Evolutionary conservation across 495 filamentous ascomycete species (phyloP).

Genomic region (Friedmanniomyces simplex): DNA sequence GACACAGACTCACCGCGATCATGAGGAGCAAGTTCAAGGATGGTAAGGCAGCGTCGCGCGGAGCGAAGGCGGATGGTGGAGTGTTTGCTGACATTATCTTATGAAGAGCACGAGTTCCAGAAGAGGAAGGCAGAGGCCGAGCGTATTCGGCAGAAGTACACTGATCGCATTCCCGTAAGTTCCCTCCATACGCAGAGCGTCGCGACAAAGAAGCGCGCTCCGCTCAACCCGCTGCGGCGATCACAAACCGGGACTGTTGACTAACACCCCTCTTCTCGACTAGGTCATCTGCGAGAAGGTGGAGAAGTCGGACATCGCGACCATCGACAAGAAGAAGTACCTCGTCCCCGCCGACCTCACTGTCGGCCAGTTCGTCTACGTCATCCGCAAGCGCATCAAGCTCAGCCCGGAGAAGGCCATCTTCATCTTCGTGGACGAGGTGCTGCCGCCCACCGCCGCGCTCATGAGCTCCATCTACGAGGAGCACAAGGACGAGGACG

Average conservation of each 20-base stretch:
- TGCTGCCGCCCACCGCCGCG: constrained; percentile 89
- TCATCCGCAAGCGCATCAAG: constrained; percentile 99
- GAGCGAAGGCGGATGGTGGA: not conserved
- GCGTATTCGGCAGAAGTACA: constrained; percentile 97
- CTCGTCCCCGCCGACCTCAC: constrained; percentile 95
- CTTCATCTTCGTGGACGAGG: constrained; percentile 99
- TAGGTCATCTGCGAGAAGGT: constrained; percentile 99
- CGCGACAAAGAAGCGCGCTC: constrained; percentile 3
- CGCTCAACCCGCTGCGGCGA: too few species aligned
- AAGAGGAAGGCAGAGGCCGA: constrained; percentile 99
- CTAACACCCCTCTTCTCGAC: constrained; percentile 6
- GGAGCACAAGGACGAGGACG: constrained; percentile 75
- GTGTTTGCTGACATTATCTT: not conserved
- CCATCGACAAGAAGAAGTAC: constrained; percentile 99
- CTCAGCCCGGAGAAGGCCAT: constrained; percentile 98
- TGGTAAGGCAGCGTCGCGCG: constrained; percentile 50
- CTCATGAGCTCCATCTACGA: constrained; percentile 99
- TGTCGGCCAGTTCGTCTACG: constrained; percentile 99
- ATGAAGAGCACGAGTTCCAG: constrained; percentile 59
- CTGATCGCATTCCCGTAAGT: constrained; percentile 93
- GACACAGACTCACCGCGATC: constrained; percentile 31
- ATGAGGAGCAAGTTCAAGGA: constrained; percentile 99
- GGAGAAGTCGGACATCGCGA: constrained; percentile 97
- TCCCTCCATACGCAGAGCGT: constrained; percentile 24
- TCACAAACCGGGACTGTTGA: not conserved